Evolutionary conservation across 139 green algal species (phyloP).

Genomic region (Parachlorella kessleri): DNA sequence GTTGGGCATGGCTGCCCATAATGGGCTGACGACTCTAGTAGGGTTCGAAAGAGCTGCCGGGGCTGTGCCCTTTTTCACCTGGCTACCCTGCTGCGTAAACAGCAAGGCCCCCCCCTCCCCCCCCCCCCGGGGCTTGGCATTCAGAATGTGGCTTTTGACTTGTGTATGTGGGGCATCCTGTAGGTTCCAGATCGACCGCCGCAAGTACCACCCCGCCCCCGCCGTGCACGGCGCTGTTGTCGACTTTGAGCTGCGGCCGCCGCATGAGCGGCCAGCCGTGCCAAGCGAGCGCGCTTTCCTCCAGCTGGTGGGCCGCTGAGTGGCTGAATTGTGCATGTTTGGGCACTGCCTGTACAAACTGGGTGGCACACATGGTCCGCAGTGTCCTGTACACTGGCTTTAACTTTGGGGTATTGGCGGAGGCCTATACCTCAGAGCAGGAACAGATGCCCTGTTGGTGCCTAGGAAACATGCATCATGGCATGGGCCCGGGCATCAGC

Average conservation of each 20-base stretch:
- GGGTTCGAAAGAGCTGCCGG: no score
- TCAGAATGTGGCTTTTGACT: slow-evolving; percentile 23
- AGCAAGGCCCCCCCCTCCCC: not conserved
- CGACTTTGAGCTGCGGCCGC: slow-evolving; percentile 67
- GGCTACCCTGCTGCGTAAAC: not conserved
- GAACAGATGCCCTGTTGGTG: no score
- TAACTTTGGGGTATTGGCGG: no score
- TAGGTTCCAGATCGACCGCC: slow-evolving; percentile 64
- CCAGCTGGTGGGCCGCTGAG: slow-evolving; percentile 30
- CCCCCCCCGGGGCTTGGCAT: not conserved
- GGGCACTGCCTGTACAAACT: no score
- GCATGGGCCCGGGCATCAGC: no score
- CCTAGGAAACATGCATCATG: no score
- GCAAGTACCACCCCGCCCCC: slow-evolving; percentile 75
- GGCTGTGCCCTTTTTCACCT: slow-evolving; percentile 1
- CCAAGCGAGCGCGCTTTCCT: slow-evolving; percentile 25
- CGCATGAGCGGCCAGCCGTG: slow-evolving; percentile 13
- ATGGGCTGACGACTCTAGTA: no score
- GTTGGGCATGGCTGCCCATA: no score
- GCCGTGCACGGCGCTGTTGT: slow-evolving; percentile 86
- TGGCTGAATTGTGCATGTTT: no score
- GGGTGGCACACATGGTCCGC: no score
- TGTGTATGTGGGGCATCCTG: not conserved
- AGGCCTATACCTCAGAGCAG: no score
- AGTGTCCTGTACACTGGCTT: no score